Percentiles rank a stretch among this genome's conserved stretches.
phyloP scores from a whole-genome alignment of 257 asterid species.

The Fraxinus quadrangulata region DNA sequence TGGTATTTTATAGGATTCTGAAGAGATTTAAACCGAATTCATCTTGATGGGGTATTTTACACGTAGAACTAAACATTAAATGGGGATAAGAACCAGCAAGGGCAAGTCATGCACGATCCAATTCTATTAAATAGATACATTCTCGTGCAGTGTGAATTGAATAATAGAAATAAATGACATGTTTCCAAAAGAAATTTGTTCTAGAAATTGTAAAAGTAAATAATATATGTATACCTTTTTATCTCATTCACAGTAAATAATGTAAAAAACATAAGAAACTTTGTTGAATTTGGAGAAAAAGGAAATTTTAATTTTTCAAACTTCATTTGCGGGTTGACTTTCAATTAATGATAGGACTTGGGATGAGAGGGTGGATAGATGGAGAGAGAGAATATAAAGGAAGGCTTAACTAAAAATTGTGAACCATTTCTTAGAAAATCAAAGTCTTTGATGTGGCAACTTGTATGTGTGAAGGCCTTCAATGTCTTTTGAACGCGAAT shows the following conservation, averaged over 20 bases:
- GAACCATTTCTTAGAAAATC: neutral
- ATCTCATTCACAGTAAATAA: neutral
- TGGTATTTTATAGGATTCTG: too few species aligned
- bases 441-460: neutral
- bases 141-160: too few species aligned
- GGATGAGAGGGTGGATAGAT: neutral
- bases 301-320: neutral
- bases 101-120: constrained; percentile 21
- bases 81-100: constrained; percentile 24
- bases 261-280: neutral
- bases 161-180: too few species aligned
- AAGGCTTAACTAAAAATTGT: neutral
- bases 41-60: too few species aligned
- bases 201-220: too few species aligned
- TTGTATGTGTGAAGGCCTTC: neutral
- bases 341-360: neutral
- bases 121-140: too few species aligned
- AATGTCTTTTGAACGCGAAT: neutral
- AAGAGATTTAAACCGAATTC: too few species aligned
- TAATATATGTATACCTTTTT: too few species aligned
- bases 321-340: neutral
- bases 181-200: too few species aligned
- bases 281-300: neutral
- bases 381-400: neutral
- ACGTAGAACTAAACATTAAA: too few species aligned